phyloP scores from a whole-genome alignment of 2,329 filamentous ascomycete species.

The Dactylella cylindrospora region DNA sequence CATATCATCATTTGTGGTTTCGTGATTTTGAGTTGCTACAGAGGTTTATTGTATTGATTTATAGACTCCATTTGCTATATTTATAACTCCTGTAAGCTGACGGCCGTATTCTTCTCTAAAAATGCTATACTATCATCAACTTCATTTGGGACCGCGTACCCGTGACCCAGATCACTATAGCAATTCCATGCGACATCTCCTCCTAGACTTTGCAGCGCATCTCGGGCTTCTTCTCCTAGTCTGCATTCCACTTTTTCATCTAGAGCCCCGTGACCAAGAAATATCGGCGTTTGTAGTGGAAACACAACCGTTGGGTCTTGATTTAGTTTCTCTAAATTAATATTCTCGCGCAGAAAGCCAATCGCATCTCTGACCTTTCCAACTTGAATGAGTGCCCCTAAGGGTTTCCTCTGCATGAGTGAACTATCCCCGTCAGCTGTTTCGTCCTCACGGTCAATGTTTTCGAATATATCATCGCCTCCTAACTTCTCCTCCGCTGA shows the following conservation, averaged over 20 bases:
- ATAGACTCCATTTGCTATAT: too few species aligned
- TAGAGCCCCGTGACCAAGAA: constrained; percentile 54
- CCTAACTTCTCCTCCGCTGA: constrained; percentile 35
- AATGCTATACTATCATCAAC: constrained; percentile 56
- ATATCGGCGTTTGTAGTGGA: constrained; percentile 52
- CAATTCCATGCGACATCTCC: constrained; percentile 53
- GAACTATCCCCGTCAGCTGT: constrained; percentile 51
- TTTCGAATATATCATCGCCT: constrained; percentile 31
- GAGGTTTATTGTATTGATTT: too few species aligned
- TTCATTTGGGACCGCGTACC: constrained; percentile 57
- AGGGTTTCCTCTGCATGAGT: constrained; percentile 46
- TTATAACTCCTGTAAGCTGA: background rate
- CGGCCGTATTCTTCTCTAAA: constrained; percentile 45
- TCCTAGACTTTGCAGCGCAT: constrained; percentile 50
- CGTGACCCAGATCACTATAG: constrained; percentile 56
- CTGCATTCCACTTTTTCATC: constrained; percentile 53
- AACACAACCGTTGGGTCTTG: constrained; percentile 9
- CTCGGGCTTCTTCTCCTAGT: constrained; percentile 51
- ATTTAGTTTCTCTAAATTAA: constrained; percentile 6
- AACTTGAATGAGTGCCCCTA: background rate
- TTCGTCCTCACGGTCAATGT: constrained; percentile 47
- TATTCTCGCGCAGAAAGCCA: constrained; percentile 13
- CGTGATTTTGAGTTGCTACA: too few species aligned
- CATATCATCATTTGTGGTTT: too few species aligned
- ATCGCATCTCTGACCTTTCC: constrained; percentile 1